Evolutionary conservation across 306 rosid species (phyloP).

Genomic region (Citrullus mucosospermus): DNA sequence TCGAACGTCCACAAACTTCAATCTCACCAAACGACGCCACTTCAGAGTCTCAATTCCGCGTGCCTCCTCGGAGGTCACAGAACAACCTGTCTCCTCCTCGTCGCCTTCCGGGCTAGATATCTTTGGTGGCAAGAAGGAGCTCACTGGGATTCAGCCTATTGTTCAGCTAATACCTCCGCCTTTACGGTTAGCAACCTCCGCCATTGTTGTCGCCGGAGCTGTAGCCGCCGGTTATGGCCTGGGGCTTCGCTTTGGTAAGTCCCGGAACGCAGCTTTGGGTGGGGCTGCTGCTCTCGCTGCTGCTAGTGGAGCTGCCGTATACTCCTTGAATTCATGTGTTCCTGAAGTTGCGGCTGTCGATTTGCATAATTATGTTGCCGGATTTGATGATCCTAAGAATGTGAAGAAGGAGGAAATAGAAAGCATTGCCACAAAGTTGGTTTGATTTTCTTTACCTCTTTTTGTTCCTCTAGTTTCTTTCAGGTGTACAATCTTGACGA

Average conservation of each 20-base stretch:
- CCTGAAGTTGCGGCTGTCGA: slow-evolving; percentile 83
- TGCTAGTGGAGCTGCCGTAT: slow-evolving; percentile 61
- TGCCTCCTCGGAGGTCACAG: slow-evolving; percentile 24
- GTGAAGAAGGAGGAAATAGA: slow-evolving; percentile 77
- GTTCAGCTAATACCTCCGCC: slow-evolving; percentile 63
- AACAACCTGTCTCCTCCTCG: slow-evolving; percentile 13
- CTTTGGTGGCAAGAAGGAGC: slow-evolving; percentile 45
- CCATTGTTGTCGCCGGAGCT: slow-evolving; percentile 62
- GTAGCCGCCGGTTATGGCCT: slow-evolving; percentile 77
- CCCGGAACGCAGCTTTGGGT: slow-evolving; percentile 48
- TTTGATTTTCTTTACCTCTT: background rate
- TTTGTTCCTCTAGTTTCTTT: background rate
- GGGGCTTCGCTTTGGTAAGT: slow-evolving; percentile 49
- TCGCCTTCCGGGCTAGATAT: slow-evolving; percentile 17
- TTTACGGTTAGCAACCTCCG: slow-evolving; percentile 56
- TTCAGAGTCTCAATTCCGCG: slow-evolving; percentile 54
- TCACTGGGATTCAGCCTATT: slow-evolving; percentile 56
- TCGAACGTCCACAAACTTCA: slow-evolving; percentile 12
- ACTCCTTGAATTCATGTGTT: slow-evolving; percentile 54
- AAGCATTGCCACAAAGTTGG: slow-evolving; percentile 64
- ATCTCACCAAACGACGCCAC: slow-evolving; percentile 36
- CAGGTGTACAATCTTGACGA: background rate
- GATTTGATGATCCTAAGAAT: slow-evolving; percentile 44
- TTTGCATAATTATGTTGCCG: slow-evolving; percentile 75
- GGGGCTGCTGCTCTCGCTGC: slow-evolving; percentile 81